These are phyloP conservation scores for Ophiostoma perfectum DNA, from an alignment of 2,329 filamentous ascomycete species.

Conservation along the genomic window DNA sequence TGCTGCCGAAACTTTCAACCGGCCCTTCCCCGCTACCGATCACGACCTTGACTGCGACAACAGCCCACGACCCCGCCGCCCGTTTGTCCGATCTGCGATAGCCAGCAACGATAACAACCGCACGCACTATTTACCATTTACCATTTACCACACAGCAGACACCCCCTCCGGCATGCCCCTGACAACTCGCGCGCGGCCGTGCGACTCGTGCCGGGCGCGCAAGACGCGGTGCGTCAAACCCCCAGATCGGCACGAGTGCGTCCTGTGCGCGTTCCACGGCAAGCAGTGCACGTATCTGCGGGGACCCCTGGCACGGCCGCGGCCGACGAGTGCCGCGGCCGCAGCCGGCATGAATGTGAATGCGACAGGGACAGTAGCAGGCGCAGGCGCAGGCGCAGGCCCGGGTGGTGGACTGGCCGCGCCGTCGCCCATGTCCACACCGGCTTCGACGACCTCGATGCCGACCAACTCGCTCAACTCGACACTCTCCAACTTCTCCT, in stretches of 20 bases:
- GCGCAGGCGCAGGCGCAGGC: neutral
- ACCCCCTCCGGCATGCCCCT: slow-evolving; percentile 3
- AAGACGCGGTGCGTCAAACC: slow-evolving; percentile 16
- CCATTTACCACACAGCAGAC: no score
- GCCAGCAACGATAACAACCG: no score
- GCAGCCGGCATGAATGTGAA: neutral
- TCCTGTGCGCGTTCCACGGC: slow-evolving; percentile 15
- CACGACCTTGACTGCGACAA: no score
- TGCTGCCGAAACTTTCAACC: no score
- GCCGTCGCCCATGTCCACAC: neutral
- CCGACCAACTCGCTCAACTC: neutral
- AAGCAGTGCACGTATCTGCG: slow-evolving; percentile 15
- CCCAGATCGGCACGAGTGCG: slow-evolving; percentile 14
- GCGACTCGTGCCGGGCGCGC: slow-evolving; percentile 16
- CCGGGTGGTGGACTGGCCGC: no score
- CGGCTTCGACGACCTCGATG: no score
- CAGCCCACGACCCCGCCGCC: no score
- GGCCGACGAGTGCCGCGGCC: neutral
- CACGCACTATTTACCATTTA: no score
- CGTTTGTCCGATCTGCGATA: no score
- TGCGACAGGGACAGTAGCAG: neutral
- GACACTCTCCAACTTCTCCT: neutral
- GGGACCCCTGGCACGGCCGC: slow-evolving; percentile 5
- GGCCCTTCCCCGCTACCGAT: no score
- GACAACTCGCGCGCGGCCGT: slow-evolving; percentile 13